Evolutionary conservation across 257 asterid species (phyloP), one percentile per base, ranked within the genome.

Genomic region (Lavandula angustifolia): DNA sequence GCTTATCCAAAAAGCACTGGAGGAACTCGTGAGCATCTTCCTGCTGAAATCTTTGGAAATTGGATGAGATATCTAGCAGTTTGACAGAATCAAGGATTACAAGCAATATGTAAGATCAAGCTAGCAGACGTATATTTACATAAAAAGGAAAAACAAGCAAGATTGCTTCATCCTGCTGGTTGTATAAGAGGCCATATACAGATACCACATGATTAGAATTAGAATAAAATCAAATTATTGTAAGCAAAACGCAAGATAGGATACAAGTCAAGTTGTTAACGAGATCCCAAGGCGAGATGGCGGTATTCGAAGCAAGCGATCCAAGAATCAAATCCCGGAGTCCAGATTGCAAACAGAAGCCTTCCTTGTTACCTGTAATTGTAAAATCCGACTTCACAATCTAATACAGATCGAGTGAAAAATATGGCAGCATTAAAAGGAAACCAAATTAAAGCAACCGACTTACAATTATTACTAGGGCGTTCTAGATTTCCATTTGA

Each of bases 1-100:
- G 97, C 70, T 74, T 81, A 74, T 89, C 91, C 81, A 92, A 46
- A 73, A 86, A 85, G 54, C 94, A 92, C 62, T 89, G 91, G n/a
- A 92, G 83, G 70, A 89, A 92, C 54, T 92, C 96, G 64, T 89
- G 94, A 59, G 97, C 95, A 75, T 92, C 98, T 75, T 89, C 97
- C 68, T 89, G 97, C 77, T 81, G 91, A 51, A n/a, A 84, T 46
- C 78, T 78, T 53, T 54, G 62, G 61, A 92, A 92, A 63, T 73
- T 35, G 27, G 95, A 82, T 1, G 89, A 92, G 66, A 92, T 79
- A 62, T 89, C 95, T 92, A 74, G 60, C 12, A 70, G 76, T 79
- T 81, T 61, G 34, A 31, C 44, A 38, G 56, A 60, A 85, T 85
- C 84, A 84, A 22, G 91, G 62, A 79, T 14, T 47, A 63, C 82